Percentiles rank a stretch among this genome's conserved stretches.
Evolutionary conservation across 2,329 filamentous ascomycete species (phyloP).

Genomic region (Penicillium brasilianum): DNA sequence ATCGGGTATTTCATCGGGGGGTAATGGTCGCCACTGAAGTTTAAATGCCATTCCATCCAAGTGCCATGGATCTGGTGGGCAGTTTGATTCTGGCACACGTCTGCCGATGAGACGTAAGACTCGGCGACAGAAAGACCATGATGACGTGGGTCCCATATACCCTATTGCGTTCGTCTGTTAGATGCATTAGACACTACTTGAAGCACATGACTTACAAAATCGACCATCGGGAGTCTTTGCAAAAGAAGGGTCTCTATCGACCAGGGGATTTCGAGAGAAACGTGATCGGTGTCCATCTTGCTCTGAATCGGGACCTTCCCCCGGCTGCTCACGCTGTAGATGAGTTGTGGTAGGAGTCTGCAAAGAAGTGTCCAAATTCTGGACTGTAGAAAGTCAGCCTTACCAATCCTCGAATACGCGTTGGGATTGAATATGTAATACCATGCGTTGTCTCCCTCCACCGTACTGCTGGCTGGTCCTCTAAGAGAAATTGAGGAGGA

Average conservation of each 20-base stretch:
- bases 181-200: neutral
- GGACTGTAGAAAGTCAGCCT: neutral
- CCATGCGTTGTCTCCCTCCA: constrained; percentile 12
- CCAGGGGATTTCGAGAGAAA: constrained; percentile 37
- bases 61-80: constrained; percentile 39
- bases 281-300: constrained; percentile 23
- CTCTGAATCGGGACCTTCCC: constrained; percentile 12
- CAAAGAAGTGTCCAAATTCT: constrained; percentile 12
- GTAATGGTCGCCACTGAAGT: constrained; percentile 37
- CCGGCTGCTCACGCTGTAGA: constrained; percentile 5
- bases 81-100: constrained; percentile 39
- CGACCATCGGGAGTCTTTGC: constrained; percentile 36
- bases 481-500: constrained; percentile 9
- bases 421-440: neutral
- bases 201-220: constrained; percentile 32
- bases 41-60: constrained; percentile 40
- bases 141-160: constrained; percentile 46
- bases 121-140: constrained; percentile 45
- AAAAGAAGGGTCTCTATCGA: constrained; percentile 41
- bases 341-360: constrained; percentile 6
- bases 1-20: constrained; percentile 35
- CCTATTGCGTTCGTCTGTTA: constrained; percentile 26
- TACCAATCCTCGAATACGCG: neutral
- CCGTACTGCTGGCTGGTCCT: constrained; percentile 5
- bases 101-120: constrained; percentile 41